phyloP scores from a whole-genome alignment of 495 filamentous ascomycete species.

The Amphirosellinia nigrospora region DNA sequence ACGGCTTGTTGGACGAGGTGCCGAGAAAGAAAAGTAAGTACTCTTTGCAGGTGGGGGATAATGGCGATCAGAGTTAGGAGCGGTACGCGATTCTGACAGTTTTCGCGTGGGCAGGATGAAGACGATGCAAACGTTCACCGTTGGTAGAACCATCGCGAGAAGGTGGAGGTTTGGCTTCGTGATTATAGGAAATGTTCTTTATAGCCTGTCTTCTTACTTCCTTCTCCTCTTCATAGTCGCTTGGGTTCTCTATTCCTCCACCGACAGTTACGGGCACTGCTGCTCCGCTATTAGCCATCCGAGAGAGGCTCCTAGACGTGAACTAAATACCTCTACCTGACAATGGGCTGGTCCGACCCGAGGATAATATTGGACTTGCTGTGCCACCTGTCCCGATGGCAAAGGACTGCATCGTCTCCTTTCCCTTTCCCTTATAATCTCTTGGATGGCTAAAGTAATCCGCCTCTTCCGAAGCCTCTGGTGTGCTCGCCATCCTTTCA shows the following conservation, averaged over 20 bases:
- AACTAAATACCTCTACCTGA: slow-evolving; percentile 31
- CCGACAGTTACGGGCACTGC: slow-evolving; percentile 23
- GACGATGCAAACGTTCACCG: slow-evolving; percentile 26
- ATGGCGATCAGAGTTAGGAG: slow-evolving; percentile 29
- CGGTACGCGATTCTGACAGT: slow-evolving; percentile 22
- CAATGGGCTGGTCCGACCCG: slow-evolving; percentile 27
- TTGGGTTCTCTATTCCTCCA: slow-evolving; percentile 26
- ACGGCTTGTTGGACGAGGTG: slow-evolving; percentile 33
- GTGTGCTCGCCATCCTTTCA: slow-evolving; percentile 26
- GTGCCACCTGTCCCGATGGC: slow-evolving; percentile 17
- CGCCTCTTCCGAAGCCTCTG: slow-evolving; percentile 23
- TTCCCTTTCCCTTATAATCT: slow-evolving; percentile 35
- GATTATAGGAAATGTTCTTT: slow-evolving; percentile 21
- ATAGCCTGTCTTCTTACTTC: slow-evolving; percentile 25
- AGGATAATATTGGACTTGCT: slow-evolving; percentile 22
- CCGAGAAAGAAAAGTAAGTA: slow-evolving; percentile 39
- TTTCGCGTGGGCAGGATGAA: slow-evolving; percentile 28
- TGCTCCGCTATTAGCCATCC: slow-evolving; percentile 30
- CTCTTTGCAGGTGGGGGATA: slow-evolving; percentile 38
- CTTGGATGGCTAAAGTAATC: slow-evolving; percentile 27
- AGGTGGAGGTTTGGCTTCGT: slow-evolving; percentile 15
- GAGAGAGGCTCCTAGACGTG: slow-evolving; percentile 24
- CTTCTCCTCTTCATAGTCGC: slow-evolving; percentile 29
- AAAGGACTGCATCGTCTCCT: slow-evolving; percentile 25
- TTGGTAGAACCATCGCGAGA: slow-evolving; percentile 22